Percentiles rank a stretch among this genome's conserved stretches.
phyloP scores from a whole-genome alignment of 1,139 yeast species.

The Geotrichum candidum region DNA sequence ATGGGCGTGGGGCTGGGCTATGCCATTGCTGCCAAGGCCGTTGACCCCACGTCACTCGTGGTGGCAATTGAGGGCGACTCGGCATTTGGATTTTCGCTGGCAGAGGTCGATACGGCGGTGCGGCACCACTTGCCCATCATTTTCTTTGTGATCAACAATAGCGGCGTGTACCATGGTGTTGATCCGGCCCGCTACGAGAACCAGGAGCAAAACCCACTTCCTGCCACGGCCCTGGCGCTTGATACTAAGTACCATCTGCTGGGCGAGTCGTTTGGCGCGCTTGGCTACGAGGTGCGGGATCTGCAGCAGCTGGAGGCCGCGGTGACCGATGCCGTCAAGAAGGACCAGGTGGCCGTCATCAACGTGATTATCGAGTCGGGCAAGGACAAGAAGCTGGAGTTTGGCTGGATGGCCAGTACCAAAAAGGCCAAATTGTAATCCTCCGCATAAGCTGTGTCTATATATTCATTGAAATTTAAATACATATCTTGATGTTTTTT shows the following conservation, averaged over 20 bases:
- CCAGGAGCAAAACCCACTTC: slow-evolving; percentile 34
- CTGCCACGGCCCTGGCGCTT: slow-evolving; percentile 52
- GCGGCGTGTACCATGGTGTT: slow-evolving; percentile 61
- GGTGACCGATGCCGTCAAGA: slow-evolving; percentile 39
- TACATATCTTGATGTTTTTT: no score
- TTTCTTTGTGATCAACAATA: slow-evolving; percentile 59
- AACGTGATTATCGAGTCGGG: slow-evolving; percentile 57
- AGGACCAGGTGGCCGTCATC: slow-evolving; percentile 42
- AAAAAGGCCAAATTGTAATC: slow-evolving; percentile 23
- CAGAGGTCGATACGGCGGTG: slow-evolving; percentile 60
- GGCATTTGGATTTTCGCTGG: slow-evolving; percentile 63
- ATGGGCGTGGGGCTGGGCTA: slow-evolving; percentile 68
- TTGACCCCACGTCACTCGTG: slow-evolving; percentile 42
- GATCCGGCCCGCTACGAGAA: slow-evolving; percentile 34
- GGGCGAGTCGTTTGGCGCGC: slow-evolving; percentile 50
- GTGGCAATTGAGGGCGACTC: slow-evolving; percentile 66
- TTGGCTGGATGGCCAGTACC: slow-evolving; percentile 60
- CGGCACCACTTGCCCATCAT: slow-evolving; percentile 48
- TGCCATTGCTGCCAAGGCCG: slow-evolving; percentile 54
- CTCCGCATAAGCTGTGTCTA: not conserved
- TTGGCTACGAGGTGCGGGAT: slow-evolving; percentile 44
- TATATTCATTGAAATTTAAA: no score
- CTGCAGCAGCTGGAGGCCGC: slow-evolving; percentile 39
- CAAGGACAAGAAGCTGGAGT: slow-evolving; percentile 46
- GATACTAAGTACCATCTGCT: slow-evolving; percentile 51